Evolutionary conservation across 2,329 filamentous ascomycete species (phyloP), one percentile per base, ranked within the genome.

Genomic region (Ophiostoma sp.): DNA sequence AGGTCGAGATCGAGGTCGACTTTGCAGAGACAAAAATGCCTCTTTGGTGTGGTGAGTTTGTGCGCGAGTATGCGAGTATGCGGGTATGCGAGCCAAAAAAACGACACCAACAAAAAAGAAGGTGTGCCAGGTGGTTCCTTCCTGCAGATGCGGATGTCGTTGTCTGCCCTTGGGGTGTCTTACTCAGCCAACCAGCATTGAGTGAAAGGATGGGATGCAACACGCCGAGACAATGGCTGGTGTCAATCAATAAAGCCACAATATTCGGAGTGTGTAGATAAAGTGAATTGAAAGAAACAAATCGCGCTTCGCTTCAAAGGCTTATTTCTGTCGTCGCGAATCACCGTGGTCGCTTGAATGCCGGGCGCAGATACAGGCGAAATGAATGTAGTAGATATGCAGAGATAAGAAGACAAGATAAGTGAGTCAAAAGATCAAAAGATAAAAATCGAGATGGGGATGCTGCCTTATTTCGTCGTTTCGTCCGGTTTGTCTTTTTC

Each of bases 181-280:
- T 36, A 39, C 62, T 65, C 62, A 65, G 62, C 62, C 62, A 65
- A 65, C 62, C 62, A 65, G 62, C 7, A 65, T 39, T 15, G 62
- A 65, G 62, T 31, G 27, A 62, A 65, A n/a, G 60, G 60, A 65
- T 65, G 31, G 60, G 60, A 57, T 57, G 57, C 35, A 39, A 20
- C 60, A 64, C 62, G 35, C 62, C 27, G 57, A 39, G 33, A 65
- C 20, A 39, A 39, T 23, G 52, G 52, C 52, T 13, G 52, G 17
- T 65, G 62, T 39, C 62, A 41, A 65, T 41, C 20, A 64, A 39
- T 64, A 36, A 17, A 64, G 33, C 60, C 31, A 64, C 33, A 64
- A n/a, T 23, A 27, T 15, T 11, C 17, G n/a, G 60, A 20, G 33
- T 15, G 31, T 8, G 33, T 13, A 64, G 20, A 36, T 20, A 64